Evolutionary conservation across 2,329 filamentous ascomycete genomes (phyloP).

Genomic region (Phaeoacremonium minimum): DNA sequence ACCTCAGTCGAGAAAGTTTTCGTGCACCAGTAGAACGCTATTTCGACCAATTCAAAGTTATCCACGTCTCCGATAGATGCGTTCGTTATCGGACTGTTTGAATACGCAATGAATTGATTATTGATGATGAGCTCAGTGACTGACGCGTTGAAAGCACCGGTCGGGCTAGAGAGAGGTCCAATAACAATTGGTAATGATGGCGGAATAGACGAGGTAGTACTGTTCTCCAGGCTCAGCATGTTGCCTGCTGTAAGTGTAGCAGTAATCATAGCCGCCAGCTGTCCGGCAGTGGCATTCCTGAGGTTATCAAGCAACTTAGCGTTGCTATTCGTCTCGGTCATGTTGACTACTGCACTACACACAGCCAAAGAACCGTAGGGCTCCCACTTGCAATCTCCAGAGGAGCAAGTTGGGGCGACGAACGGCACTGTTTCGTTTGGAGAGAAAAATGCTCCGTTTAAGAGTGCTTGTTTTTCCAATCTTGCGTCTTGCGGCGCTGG

Average conservation of each 20-base stretch:
- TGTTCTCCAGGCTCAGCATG: too few relatives aligned
- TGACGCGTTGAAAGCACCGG: constrained; percentile 11
- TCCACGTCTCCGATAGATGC: constrained; percentile 6
- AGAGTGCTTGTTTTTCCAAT: background rate
- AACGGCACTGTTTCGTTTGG: constrained; percentile 1
- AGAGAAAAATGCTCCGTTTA: constrained; percentile 5
- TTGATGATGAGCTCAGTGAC: constrained; percentile 8
- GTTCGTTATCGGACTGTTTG: constrained; percentile 7
- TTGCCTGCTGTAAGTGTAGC: too few relatives aligned
- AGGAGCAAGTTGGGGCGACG: constrained; percentile 7
- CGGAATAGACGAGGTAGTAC: constrained; percentile 3
- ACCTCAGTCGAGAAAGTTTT: constrained; percentile 12
- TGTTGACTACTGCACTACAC: constrained; percentile 13
- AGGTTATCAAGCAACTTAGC: too few relatives aligned
- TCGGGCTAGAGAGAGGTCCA: constrained; percentile 7
- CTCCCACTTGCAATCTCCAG: constrained; percentile 12
- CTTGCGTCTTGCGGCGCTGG: background rate
- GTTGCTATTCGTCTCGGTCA: constrained; percentile 7
- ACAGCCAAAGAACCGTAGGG: constrained; percentile 12
- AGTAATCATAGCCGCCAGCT: too few relatives aligned
- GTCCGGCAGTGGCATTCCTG: too few relatives aligned
- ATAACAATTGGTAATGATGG: constrained; percentile 11
- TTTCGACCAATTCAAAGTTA: constrained; percentile 13
- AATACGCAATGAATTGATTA: constrained; percentile 14
- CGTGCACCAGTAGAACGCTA: constrained; percentile 14